These are phyloP conservation scores for Saccharomycopsis synnaedendra DNA, from an alignment of 805 yeast species.

Conservation along the genomic window DNA sequence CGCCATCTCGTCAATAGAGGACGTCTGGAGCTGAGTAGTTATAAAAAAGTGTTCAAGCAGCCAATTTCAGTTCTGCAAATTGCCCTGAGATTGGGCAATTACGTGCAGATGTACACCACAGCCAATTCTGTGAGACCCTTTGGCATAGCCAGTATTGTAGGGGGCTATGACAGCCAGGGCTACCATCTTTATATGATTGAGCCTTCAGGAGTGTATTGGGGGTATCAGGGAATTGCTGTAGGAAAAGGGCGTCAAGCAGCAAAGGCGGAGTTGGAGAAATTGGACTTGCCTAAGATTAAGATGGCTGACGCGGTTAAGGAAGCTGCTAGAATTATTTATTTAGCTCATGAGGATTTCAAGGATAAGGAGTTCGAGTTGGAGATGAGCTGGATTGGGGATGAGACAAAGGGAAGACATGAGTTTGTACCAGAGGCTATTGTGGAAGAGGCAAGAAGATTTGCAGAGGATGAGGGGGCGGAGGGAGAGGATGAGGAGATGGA, in stretches of 20 bases:
- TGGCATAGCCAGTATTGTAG: conserved; percentile 86
- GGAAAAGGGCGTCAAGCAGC: conserved; percentile 99
- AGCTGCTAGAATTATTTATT: conserved; percentile 86
- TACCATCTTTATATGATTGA: conserved; percentile 93
- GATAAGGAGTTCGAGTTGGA: conserved; percentile 96
- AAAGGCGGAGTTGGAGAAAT: conserved; percentile 88
- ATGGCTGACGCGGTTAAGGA: conserved; percentile 80
- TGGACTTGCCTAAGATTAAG: conserved; percentile 57
- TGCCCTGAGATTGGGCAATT: conserved; percentile 79
- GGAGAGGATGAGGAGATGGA: conserved; percentile 50
- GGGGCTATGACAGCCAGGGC: conserved; percentile 87
- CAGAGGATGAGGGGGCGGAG: conserved; percentile 75
- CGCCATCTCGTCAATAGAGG: conserved; percentile 87
- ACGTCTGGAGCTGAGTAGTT: conserved; percentile 78
- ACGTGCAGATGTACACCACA: conserved; percentile 90
- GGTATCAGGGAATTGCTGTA: conserved; percentile 92
- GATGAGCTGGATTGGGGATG: conserved; percentile 72
- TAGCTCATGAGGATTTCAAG: conserved; percentile 95
- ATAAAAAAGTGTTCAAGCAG: conserved; percentile 64
- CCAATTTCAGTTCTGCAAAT: conserved; percentile 73
- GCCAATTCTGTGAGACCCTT: conserved; percentile 97
- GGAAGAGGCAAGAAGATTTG: conserved; percentile 73
- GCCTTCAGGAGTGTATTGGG: conserved; percentile 97
- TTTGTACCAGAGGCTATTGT: conserved; percentile 70
- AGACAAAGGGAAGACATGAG: conserved; percentile 70